Base-by-base conservation (phyloP, 495 filamentous ascomycete genomes). In the Lichenothelia convexa region DNA sequence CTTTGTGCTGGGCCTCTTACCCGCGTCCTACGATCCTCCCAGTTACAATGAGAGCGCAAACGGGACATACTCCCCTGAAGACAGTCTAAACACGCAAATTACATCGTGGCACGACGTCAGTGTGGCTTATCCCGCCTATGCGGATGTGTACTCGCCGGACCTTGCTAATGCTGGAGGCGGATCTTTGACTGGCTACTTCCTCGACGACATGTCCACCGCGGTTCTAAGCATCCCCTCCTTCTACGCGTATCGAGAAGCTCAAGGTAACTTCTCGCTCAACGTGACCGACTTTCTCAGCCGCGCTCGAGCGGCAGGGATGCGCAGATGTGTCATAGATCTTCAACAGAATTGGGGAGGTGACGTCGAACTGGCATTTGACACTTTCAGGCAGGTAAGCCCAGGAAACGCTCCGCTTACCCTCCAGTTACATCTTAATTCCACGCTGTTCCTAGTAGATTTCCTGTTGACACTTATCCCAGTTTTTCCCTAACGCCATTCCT, bases 221-320 rank as follows among this genome's bases (percentile, higher is more conserved):
- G 60, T 74, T 3, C 56, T 74, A 16, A 62, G 60, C 32, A 59
- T 72, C 31, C 63, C 64, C 1, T 62, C 39, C 39, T 72, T 71
- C 35, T 39, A 55, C 15, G 48, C 52, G 19, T 45, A 40, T 21
- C 44, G 35, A n/a, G 46, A 54, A 3, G 48, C 45, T 24, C 50
- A 54, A 21, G 32, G 39, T 4, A 48, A 54, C 11, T 68, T 67
- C 44, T 47, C 44, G 4, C 27, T 42, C 8, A 46, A 60, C 0
- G 55, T 68, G 1, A 29, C 42, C 2, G 30, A 63, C 0, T 71
- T 71, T 43, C 47, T 71, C 34, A 35, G 21, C 4, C 38, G 45
- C 16, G 57, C 51, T 17, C 54, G 53, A 30, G 40, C 41, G 8
- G 50, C 47, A 5, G 54, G 54, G 16, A 51, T 58, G 23, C 53